phyloP scores from a whole-genome alignment of 495 filamentous ascomycete species.

The Annulohypoxylon stygium region DNA sequence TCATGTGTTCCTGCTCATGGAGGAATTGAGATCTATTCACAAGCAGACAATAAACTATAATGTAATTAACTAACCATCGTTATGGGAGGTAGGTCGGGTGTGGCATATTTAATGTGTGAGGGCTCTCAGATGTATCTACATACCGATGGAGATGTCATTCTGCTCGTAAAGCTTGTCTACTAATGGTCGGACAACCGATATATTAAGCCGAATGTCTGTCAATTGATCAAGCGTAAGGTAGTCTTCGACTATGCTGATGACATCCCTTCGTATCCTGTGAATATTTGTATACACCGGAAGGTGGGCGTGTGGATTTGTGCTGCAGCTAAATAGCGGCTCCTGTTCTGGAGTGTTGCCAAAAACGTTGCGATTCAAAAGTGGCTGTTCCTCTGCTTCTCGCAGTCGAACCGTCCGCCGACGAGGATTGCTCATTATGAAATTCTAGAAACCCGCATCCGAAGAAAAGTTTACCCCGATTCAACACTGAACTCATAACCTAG shows the following conservation, averaged over 20 bases:
- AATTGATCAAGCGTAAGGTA: slow-evolving; percentile 73
- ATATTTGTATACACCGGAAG: slow-evolving; percentile 68
- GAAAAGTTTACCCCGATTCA: background rate
- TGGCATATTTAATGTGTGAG: background rate
- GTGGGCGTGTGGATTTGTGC: slow-evolving; percentile 54
- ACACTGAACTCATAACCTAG: slow-evolving; percentile 9
- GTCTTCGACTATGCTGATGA: slow-evolving; percentile 65
- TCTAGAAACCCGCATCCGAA: slow-evolving; percentile 4
- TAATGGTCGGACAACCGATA: slow-evolving; percentile 75
- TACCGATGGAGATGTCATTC: slow-evolving; percentile 75
- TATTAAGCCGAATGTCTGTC: slow-evolving; percentile 75
- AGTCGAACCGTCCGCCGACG: slow-evolving; percentile 36
- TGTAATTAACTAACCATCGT: slow-evolving; percentile 16
- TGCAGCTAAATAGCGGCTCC: slow-evolving; percentile 45
- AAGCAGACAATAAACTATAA: slow-evolving; percentile 71
- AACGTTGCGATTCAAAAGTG: slow-evolving; percentile 44
- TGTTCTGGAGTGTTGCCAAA: slow-evolving; percentile 39
- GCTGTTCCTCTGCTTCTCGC: slow-evolving; percentile 44
- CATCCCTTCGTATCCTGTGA: slow-evolving; percentile 65
- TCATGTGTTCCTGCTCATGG: slow-evolving; percentile 72
- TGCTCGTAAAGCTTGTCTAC: slow-evolving; percentile 77
- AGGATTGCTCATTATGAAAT: slow-evolving; percentile 35
- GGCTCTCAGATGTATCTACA: slow-evolving; percentile 20
- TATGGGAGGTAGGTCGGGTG: background rate
- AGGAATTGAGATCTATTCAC: slow-evolving; percentile 79